phyloP scores from a whole-genome alignment of 352 stramenopile species.

The Globisporangium barbulae region DNA sequence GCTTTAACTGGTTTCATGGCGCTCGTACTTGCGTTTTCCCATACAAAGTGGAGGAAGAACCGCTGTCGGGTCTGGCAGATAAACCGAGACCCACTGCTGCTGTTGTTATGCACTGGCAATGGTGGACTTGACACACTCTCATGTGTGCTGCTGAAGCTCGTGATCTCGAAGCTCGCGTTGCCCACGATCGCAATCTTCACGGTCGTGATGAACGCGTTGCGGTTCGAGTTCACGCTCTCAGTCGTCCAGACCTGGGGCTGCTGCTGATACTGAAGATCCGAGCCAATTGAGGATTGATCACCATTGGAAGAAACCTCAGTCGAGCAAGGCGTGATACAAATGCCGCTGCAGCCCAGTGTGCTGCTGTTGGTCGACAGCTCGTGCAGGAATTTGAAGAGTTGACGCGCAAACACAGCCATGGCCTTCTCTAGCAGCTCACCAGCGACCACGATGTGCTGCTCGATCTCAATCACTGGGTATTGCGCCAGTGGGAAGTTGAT shows the following conservation, averaged over 20 bases:
- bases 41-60: slow-evolving; percentile 48
- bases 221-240: slow-evolving; percentile 27
- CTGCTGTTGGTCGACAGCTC: slow-evolving; percentile 15
- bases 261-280: not conserved
- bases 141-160: slow-evolving; percentile 13
- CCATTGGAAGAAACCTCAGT: not conserved
- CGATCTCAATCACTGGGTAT: slow-evolving; percentile 17
- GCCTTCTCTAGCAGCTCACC: slow-evolving; percentile 36
- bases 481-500: slow-evolving; percentile 13
- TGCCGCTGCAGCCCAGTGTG: slow-evolving; percentile 15
- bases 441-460: slow-evolving; percentile 39
- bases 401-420: slow-evolving; percentile 49
- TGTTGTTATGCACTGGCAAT: not conserved
- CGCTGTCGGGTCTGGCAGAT: slow-evolving; percentile 19
- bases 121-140: not conserved
- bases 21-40: not conserved
- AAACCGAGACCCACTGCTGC: not conserved
- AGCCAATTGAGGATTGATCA: not conserved
- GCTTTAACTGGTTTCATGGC: not conserved
- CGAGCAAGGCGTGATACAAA: slow-evolving; percentile 14
- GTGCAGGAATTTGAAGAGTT: slow-evolving; percentile 40
- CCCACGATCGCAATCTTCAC: slow-evolving; percentile 45
- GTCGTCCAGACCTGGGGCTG: slow-evolving; percentile 16
- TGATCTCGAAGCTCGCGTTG: slow-evolving; percentile 26
- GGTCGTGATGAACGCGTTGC: slow-evolving; percentile 35